Base-by-base conservation (phyloP, 257 asterid genomes). In the Fraxinus excelsior region DNA sequence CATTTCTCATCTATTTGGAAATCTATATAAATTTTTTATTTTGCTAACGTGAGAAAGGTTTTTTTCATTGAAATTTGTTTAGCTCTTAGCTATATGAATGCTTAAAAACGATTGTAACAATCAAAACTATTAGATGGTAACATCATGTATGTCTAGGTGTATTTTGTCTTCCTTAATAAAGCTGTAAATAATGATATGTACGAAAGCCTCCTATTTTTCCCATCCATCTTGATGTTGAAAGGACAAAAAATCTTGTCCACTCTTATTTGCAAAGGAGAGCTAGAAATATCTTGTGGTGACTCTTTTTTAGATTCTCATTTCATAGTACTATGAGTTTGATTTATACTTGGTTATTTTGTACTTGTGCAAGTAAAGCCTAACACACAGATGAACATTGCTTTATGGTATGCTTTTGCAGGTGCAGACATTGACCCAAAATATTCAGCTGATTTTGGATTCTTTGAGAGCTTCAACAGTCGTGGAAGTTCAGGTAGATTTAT, bases 401-500 rank as follows among this genome's bases (percentile, higher is more conserved):
- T 70, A 28, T 75, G 79, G 64, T 76, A 40, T 67, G 32, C 32
- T 60, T 79, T 74, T 80, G 67, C 81, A 85, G 88, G 88, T 85
- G 32, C 77, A 72, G 18, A 77, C 14, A 16, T 44, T 85, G 81
- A 82, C 86, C 25, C 38, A 73, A 12, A 76, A 78, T 46, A 62
- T 80, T 73, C 77, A 79, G 78, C 58, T 85, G 35, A 85, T 85
- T 72, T 78, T 80, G 86, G 79, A 80, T 71, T 85, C 86, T 23
- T 64, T 85, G 80, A 77, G 78, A 74, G 73, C 75, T 67, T 85
- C 88, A 34, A 66, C 34, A 10, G 64, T 85, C 12, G 80, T 85
- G 49, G 86, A 85, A 78, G 75, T 82, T 16, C 79, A 80, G 88
- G 88, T 85, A 82, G 25, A 13, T 58, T 58, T 58, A 8, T 21